phyloP scores from a whole-genome alignment of 2,329 filamentous ascomycete species.

The Polychaeton citri region DNA sequence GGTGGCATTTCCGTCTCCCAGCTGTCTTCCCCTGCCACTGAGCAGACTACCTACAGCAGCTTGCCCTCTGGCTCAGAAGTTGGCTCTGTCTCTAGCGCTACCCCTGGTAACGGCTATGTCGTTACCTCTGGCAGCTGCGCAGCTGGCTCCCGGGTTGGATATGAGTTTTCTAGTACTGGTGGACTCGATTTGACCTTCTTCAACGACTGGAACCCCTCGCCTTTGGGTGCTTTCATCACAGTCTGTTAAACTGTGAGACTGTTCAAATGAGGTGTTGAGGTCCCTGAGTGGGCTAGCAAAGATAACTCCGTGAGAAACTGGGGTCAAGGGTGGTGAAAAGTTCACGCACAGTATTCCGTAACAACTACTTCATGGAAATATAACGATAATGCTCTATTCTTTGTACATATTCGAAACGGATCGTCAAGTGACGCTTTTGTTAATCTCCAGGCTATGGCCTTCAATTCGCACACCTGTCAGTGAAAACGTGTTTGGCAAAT shows the following conservation, averaged over 20 bases:
- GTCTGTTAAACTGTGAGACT: constrained; percentile 12
- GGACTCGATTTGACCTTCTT: constrained; percentile 7
- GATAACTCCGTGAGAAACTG: too few species aligned
- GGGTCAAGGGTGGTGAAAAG: too few species aligned
- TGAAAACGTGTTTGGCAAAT: too few species aligned
- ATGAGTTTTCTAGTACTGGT: constrained; percentile 8
- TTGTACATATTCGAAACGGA: too few species aligned
- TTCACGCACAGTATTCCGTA: too few species aligned
- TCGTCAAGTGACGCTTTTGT: too few species aligned
- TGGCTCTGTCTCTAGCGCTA: constrained; percentile 3
- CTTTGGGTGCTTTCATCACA: constrained; percentile 14
- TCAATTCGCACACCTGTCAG: too few species aligned
- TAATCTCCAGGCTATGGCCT: too few species aligned
- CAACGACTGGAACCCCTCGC: constrained; percentile 11
- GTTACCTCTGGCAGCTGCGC: constrained; percentile 6
- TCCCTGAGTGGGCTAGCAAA: too few species aligned
- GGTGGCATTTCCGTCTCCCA: constrained; percentile 21
- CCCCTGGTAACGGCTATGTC: constrained; percentile 7
- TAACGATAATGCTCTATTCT: too few species aligned
- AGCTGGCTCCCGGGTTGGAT: constrained; percentile 4
- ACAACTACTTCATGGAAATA: too few species aligned
- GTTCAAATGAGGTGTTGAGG: too few species aligned
- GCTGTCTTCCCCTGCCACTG: constrained; percentile 4
- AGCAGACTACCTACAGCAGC: constrained; percentile 12
- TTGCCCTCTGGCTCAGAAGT: constrained; percentile 2